A percentile compares a stretch with the other conserved stretches of the same genome.
phyloP scores from a whole-genome alignment of 306 rosid genomes.

The Cyclanthera cordifolia region DNA sequence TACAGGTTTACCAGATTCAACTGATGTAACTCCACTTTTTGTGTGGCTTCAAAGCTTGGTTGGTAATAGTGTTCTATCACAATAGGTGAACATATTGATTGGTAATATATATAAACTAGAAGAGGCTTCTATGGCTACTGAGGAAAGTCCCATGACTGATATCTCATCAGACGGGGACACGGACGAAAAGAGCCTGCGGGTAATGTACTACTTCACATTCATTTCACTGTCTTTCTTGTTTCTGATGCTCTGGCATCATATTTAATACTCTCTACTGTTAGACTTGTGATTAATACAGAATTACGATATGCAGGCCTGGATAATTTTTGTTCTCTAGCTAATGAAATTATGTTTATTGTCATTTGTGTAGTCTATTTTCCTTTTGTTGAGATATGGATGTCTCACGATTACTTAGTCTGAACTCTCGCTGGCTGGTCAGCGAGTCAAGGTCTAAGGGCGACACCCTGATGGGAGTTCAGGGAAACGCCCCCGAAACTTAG shows the following conservation, averaged over 20 bases:
- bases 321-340: not conserved
- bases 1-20: constrained; percentile 4
- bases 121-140: constrained; percentile 68
- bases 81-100: constrained; percentile 21
- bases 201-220: constrained; percentile 22
- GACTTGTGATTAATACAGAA: too few species aligned
- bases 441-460: too few species aligned
- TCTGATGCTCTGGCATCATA: too few species aligned
- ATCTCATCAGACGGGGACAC: constrained; percentile 92
- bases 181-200: constrained; percentile 80
- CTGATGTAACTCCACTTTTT: not conserved
- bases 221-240: not conserved
- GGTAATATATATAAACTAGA: constrained; percentile 29
- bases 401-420: too few species aligned
- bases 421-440: too few species aligned
- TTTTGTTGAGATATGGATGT: too few species aligned
- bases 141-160: constrained; percentile 92
- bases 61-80: constrained; percentile 31
- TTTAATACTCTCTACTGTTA: too few species aligned
- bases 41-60: not conserved
- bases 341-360: not conserved
- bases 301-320: not conserved
- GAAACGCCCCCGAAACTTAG: too few species aligned
- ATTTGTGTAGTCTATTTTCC: not conserved
- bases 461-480: too few species aligned